phyloP scores from a whole-genome alignment of 2,329 filamentous ascomycete genomes.

The Alternaria ethzedia region DNA sequence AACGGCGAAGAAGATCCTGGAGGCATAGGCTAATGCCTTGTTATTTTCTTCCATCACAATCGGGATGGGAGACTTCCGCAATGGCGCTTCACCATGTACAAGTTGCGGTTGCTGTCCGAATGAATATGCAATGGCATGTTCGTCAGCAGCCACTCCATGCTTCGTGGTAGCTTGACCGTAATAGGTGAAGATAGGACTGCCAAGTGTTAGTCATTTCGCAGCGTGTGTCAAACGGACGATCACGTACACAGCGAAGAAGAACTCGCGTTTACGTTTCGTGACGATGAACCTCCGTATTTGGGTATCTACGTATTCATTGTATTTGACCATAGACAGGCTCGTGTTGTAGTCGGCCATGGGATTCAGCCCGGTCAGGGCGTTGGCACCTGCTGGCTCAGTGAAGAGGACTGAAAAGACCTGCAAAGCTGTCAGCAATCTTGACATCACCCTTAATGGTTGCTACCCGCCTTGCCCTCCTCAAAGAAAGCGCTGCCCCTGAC shows the following conservation, averaged over 20 bases:
- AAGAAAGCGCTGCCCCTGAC: constrained; percentile 3
- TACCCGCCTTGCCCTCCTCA: constrained; percentile 5
- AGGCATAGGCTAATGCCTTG: background rate
- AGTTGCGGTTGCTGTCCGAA: background rate
- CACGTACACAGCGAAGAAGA: constrained; percentile 16
- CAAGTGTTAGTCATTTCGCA: background rate
- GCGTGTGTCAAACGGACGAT: too few relatives aligned
- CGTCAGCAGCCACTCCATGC: background rate
- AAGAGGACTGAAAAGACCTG: constrained; percentile 16
- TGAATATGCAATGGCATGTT: constrained; percentile 6
- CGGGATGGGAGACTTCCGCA: background rate
- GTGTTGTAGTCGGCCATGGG: constrained; percentile 5
- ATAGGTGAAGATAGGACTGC: constrained; percentile 1
- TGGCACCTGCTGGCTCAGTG: constrained; percentile 9
- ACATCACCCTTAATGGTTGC: fast-evolving
- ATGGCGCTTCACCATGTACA: background rate
- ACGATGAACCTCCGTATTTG: constrained; percentile 25
- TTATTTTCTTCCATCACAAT: background rate
- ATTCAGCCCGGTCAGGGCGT: background rate
- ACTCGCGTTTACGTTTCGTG: constrained; percentile 6
- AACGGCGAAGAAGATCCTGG: constrained; percentile 6
- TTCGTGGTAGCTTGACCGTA: background rate
- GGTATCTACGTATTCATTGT: constrained; percentile 6
- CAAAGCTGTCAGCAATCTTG: background rate
- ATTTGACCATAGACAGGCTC: constrained; percentile 4